A percentile compares a stretch with the other conserved stretches of the same genome.
phyloP scores from a whole-genome alignment of 1,284 basidiomycete species.

The Malassezia brasiliensis region DNA sequence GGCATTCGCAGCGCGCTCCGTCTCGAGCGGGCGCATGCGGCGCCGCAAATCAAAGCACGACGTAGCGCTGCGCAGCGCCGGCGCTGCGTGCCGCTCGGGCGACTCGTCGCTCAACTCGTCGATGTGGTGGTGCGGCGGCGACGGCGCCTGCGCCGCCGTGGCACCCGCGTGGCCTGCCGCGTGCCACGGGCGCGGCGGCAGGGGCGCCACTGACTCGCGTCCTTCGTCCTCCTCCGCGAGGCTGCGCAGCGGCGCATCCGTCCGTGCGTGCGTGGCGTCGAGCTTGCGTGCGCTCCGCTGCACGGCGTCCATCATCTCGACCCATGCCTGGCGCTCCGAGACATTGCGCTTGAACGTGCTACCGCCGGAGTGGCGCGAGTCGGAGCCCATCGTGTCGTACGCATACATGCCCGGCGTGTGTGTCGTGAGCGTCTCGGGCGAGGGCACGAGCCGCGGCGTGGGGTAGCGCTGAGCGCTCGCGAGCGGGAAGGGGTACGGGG shows the following conservation, averaged over 20 bases:
- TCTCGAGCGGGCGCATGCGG: constrained; percentile 1
- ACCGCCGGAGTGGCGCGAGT: constrained; percentile 43
- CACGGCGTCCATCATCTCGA: constrained; percentile 41
- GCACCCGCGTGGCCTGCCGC: not conserved
- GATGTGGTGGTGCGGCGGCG: not conserved
- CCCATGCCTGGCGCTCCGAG: constrained; percentile 43
- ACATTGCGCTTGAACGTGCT: constrained; percentile 43
- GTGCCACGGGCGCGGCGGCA: not conserved
- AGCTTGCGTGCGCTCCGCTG: constrained; percentile 39
- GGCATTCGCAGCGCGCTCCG: not conserved
- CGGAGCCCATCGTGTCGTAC: constrained; percentile 29
- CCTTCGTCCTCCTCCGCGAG: not conserved
- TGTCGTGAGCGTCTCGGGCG: not conserved
- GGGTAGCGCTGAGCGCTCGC: not conserved
- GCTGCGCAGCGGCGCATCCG: not conserved
- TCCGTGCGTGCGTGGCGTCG: not conserved
- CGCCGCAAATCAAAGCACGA: constrained; percentile 8
- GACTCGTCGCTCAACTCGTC: not conserved
- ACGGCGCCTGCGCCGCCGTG: not conserved
- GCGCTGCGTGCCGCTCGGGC: not conserved
- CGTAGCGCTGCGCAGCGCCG: not conserved
- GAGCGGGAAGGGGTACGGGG: constrained; percentile 42
- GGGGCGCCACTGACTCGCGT: not conserved
- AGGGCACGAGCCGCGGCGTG: not conserved
- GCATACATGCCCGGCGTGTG: not conserved